Percentiles rank a stretch among this genome's conserved stretches.
These are phyloP conservation scores for Hevea brasiliensis DNA, from an alignment of 345 rosid genomes.

Conservation along the genomic window DNA sequence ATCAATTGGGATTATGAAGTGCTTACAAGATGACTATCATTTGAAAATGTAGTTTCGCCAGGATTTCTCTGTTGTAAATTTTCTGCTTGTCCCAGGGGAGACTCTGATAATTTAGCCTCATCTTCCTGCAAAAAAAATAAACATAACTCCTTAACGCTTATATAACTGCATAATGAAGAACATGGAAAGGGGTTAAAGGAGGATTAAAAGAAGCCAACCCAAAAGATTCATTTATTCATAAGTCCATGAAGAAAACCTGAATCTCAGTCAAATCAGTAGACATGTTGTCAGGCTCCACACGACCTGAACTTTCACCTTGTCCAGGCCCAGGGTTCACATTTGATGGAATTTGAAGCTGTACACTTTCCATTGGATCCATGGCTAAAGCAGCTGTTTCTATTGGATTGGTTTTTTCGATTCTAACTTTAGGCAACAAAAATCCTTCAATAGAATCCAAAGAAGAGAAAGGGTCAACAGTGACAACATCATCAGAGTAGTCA, in stretches of 20 bases:
- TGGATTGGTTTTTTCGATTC: conserved; percentile 32
- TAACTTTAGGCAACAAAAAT: conserved; percentile 64
- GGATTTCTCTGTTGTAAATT: conserved; percentile 26
- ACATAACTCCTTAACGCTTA: conserved; percentile 10
- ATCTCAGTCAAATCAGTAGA: conserved; percentile 42
- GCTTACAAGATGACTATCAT: conserved; percentile 34
- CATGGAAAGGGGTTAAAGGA: not conserved
- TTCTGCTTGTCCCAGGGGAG: conserved; percentile 35
- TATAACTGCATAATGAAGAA: not conserved
- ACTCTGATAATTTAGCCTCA: conserved; percentile 32
- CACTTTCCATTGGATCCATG: conserved; percentile 41
- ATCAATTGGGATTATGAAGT: not conserved
- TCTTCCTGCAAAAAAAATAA: conserved; percentile 27
- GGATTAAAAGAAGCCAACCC: not conserved
- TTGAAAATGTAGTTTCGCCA: conserved; percentile 26
- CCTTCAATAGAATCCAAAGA: conserved; percentile 63
- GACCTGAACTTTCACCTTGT: conserved; percentile 52
- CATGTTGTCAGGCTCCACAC: conserved; percentile 40
- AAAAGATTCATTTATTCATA: not conserved
- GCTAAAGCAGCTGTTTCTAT: conserved; percentile 35
- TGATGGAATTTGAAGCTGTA: conserved; percentile 36
- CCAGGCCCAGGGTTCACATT: conserved; percentile 44
- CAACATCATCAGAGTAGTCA: conserved; percentile 52
- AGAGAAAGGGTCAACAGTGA: conserved; percentile 79
- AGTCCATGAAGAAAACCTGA: conserved; percentile 44